Evolutionary conservation across 2,329 filamentous ascomycete species (phyloP).

Genomic region (Aspergillus pseudoviridinutans): DNA sequence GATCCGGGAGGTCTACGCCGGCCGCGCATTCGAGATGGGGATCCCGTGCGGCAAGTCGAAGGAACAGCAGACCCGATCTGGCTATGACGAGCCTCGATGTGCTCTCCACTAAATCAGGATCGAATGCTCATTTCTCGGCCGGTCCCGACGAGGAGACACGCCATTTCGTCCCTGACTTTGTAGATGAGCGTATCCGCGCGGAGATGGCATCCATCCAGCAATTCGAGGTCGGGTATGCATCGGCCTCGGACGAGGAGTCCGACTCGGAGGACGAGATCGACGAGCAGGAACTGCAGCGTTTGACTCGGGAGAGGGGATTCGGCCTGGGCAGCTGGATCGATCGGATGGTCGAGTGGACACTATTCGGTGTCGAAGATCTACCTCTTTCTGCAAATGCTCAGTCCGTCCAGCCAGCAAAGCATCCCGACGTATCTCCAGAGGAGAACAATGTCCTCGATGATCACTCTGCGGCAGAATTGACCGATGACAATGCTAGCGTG

Average conservation of each 20-base stretch:
- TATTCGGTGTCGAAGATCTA: constrained; percentile 52
- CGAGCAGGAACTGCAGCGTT: constrained; percentile 50
- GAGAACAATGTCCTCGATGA: neutral
- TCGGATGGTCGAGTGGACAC: constrained; percentile 53
- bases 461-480: constrained; percentile 9
- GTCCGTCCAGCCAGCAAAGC: neutral
- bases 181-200: constrained; percentile 41
- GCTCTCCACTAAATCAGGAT: neutral
- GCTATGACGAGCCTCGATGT: constrained; percentile 4
- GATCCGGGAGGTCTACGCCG: constrained; percentile 37
- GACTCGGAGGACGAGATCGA: constrained; percentile 37
- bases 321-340: constrained; percentile 57
- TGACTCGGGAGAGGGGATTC: constrained; percentile 51
- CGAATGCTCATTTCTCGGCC: constrained; percentile 1
- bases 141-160: constrained; percentile 13
- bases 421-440: neutral
- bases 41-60: constrained; percentile 30
- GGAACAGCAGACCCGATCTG: constrained; percentile 23
- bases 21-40: constrained; percentile 25
- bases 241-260: constrained; percentile 17
- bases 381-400: constrained; percentile 12
- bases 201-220: constrained; percentile 34
- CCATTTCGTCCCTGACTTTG: constrained; percentile 46
- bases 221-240: constrained; percentile 12
- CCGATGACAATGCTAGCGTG: constrained; percentile 23